These are phyloP conservation scores for Erigeron canadensis DNA, from an alignment of 129 eudicot genomes.

Conservation along the genomic window DNA sequence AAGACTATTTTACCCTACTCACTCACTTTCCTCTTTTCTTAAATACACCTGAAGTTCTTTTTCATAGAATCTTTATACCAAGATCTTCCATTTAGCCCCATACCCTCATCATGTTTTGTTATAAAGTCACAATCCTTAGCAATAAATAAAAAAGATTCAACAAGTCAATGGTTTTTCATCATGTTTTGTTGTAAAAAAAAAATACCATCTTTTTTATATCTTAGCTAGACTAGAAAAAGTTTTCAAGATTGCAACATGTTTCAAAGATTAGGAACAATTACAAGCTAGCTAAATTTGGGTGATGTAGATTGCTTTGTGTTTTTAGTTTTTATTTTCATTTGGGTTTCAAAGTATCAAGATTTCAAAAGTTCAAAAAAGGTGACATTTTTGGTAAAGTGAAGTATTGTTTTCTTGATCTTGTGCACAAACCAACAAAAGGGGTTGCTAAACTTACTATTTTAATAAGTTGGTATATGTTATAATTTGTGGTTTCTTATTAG, in stretches of 20 bases:
- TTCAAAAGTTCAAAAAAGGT: slow-evolving; percentile 20
- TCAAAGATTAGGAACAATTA: slow-evolving; percentile 36
- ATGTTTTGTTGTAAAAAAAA: slow-evolving; percentile 15
- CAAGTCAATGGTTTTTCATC: slow-evolving; percentile 14
- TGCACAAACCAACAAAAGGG: not conserved
- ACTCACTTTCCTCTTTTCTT: slow-evolving; percentile 37
- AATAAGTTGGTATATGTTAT: not conserved
- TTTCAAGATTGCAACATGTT: slow-evolving; percentile 28
- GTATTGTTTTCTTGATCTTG: slow-evolving; percentile 5
- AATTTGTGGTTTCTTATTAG: not conserved
- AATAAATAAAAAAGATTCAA: slow-evolving; percentile 5
- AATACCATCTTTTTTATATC: not conserved
- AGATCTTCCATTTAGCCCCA: slow-evolving; percentile 19
- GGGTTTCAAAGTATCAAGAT: slow-evolving; percentile 25
- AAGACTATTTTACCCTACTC: slow-evolving; percentile 26
- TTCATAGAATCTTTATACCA: slow-evolving; percentile 16
- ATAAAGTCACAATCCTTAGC: slow-evolving; percentile 11
- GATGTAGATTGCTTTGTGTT: slow-evolving; percentile 33
- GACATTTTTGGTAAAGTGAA: not conserved
- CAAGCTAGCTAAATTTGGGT: slow-evolving; percentile 13
- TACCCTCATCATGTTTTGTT: slow-evolving; percentile 22
- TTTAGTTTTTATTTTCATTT: slow-evolving; percentile 16
- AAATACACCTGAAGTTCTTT: slow-evolving; percentile 21
- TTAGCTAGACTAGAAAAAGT: not conserved
- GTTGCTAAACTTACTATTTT: slow-evolving; percentile 1